Evolutionary conservation across 768 basidiomycete genomes (phyloP).

Genomic region (Termitomyces heimii): DNA sequence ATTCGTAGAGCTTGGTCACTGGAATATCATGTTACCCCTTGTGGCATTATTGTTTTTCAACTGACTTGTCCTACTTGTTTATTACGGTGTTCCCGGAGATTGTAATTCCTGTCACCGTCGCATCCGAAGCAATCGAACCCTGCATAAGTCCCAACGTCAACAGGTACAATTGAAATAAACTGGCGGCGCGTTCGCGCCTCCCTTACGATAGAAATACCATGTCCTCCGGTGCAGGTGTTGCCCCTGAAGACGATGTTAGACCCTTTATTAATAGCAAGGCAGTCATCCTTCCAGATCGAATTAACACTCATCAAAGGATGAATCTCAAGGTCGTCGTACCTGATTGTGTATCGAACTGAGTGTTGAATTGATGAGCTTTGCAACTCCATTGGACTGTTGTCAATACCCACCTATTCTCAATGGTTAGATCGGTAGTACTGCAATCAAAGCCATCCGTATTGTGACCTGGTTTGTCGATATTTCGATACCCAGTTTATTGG

Average conservation of each 20-base stretch:
- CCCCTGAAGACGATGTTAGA: conserved; percentile 40
- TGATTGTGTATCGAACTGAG: conserved; percentile 29
- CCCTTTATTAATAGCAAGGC: conserved; percentile 46
- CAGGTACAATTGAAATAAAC: conserved; percentile 16
- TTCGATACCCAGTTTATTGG: neutral
- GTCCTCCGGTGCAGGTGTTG: conserved; percentile 53
- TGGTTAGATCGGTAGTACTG: conserved; percentile 28
- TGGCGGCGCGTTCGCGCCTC: conserved; percentile 12
- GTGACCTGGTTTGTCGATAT: conserved; percentile 21
- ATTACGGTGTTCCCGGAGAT: conserved; percentile 48
- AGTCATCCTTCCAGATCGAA: conserved; percentile 42
- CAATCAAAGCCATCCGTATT: conserved; percentile 51
- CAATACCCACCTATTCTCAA: conserved; percentile 31
- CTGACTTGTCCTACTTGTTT: conserved; percentile 35
- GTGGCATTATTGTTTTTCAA: neutral
- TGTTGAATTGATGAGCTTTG: neutral
- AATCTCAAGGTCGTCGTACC: conserved; percentile 15
- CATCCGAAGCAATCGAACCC: conserved; percentile 50
- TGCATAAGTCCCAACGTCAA: conserved; percentile 29
- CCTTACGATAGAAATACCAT: conserved; percentile 62
- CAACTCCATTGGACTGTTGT: neutral
- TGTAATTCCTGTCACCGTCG: conserved; percentile 38
- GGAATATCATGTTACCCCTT: neutral
- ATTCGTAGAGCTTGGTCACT: conserved; percentile 56
- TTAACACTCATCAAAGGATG: neutral